Base-by-base conservation (phyloP, 2,329 filamentous ascomycete genomes). In the Neopestalotiopsis rosae region DNA sequence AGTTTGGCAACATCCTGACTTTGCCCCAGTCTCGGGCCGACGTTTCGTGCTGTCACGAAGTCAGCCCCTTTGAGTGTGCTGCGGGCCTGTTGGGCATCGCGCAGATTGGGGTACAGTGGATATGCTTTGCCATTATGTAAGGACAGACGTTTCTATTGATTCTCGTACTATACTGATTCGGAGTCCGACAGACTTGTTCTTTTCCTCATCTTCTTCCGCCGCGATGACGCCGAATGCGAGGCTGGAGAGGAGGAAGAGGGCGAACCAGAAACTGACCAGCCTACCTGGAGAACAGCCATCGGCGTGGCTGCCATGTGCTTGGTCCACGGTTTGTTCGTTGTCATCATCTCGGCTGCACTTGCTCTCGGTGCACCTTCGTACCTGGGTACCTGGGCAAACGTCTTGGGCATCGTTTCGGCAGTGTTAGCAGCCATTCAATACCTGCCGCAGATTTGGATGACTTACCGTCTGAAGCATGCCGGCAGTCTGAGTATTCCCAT, bases 181-280 rank as follows among this genome's bases (percentile, higher is more conserved):
- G 68, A 79, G 68, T n/a, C 57, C 49, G n/a, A 32, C 30, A 98
- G 95, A 73, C 90, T 98, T 66, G 85, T 97, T 24, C 88, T 99
- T n/a, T 99, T 97, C 82, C 89, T 98, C 68, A 89, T 97, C 74
- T 99, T 97, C 86, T 98, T 97, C 81, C 93, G 93, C 45, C 90
- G 91, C 75, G 86, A 86, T 74, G 84, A 81, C 69, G 86, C 80
- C 69, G 84, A 81, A 72, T 81, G 84, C 7, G 86, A 84, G 71
- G 82, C 82, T n/a, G 85, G 82, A 24, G 84, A 86, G 71, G 82
- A 82, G n/a, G 57, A 30, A 20, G 85, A 82, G 71, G 81, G 84
- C 32, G 80, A 75, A 61, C 72, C 69, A 61, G 76, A 77, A 49
- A 82, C 80, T 24, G 83, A 88, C 67, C 84, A 87, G 70, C 90